Conservation (phyloP, 2,329 filamentous ascomycete genomes). For the Microcyclosporella mali region DNA sequence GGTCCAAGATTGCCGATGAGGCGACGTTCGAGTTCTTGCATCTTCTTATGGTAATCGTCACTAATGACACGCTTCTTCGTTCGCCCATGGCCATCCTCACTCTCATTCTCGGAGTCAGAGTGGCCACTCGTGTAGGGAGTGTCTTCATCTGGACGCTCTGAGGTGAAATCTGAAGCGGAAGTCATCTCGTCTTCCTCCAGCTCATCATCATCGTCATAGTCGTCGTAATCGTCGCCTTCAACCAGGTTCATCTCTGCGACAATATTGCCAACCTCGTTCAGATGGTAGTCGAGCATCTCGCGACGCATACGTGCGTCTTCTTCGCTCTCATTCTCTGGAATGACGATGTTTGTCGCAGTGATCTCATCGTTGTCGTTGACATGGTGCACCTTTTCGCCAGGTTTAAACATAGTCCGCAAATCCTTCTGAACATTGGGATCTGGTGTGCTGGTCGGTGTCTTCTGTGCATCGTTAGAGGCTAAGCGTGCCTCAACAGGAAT, state of each 20-base stretch:
- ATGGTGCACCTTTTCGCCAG: slow-evolving; percentile 38
- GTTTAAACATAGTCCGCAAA: slow-evolving; percentile 27
- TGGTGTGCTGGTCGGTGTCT: neutral
- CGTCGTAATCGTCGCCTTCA: slow-evolving; percentile 47
- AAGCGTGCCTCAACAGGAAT: too few species aligned
- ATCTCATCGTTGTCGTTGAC: slow-evolving; percentile 39
- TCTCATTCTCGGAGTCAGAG: slow-evolving; percentile 60
- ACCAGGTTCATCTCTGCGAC: slow-evolving; percentile 88
- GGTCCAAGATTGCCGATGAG: slow-evolving; percentile 60
- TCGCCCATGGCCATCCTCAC: slow-evolving; percentile 71
- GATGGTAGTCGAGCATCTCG: slow-evolving; percentile 84
- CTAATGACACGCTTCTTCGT: slow-evolving; percentile 61
- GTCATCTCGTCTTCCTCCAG: slow-evolving; percentile 43
- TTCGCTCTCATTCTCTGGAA: slow-evolving; percentile 67
- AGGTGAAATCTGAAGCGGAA: slow-evolving; percentile 21
- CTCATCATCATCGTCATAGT: slow-evolving; percentile 40
- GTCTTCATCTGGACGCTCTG: slow-evolving; percentile 34
- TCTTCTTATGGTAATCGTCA: slow-evolving; percentile 70
- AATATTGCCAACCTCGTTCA: slow-evolving; percentile 82
- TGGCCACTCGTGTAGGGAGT: slow-evolving; percentile 40
- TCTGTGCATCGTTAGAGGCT: neutral
- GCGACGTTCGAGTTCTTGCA: slow-evolving; percentile 77
- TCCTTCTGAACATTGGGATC: slow-evolving; percentile 22
- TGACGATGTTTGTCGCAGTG: slow-evolving; percentile 44
- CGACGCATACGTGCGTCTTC: slow-evolving; percentile 75